Evolutionary conservation across 129 eudicot genomes (phyloP).

Genomic region (Rutidosis leptorrhynchoides): DNA sequence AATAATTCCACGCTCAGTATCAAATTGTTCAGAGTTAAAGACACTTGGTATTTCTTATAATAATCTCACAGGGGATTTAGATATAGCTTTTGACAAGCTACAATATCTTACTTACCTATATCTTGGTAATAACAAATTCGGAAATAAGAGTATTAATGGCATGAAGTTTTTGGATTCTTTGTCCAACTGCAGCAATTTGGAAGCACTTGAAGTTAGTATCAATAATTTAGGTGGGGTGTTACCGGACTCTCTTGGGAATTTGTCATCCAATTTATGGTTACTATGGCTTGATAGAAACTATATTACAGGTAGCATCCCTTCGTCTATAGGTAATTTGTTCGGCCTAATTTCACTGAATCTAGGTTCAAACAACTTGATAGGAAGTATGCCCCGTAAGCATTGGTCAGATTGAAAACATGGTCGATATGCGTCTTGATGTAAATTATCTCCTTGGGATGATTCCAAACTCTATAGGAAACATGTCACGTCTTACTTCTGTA

Average conservation of each 20-base stretch:
- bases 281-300: not conserved
- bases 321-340: conserved; percentile 11
- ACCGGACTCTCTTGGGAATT: conserved; percentile 18
- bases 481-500: not conserved
- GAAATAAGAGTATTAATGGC: conserved; percentile 17
- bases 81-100: conserved; percentile 15
- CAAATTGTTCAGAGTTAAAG: conserved; percentile 31
- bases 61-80: conserved; percentile 17
- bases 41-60: conserved; percentile 2
- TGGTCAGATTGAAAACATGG: conserved; percentile 5
- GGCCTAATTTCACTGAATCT: not conserved
- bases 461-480: conserved; percentile 26
- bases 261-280: conserved; percentile 1
- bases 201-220: not conserved
- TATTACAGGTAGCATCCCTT: conserved; percentile 8
- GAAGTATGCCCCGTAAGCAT: conserved; percentile 20
- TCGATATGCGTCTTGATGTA: not conserved
- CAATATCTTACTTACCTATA: not conserved
- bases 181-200: conserved; percentile 27
- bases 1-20: conserved; percentile 31
- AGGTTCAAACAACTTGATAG: not conserved
- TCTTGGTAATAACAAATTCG: conserved; percentile 20
- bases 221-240: conserved; percentile 23
- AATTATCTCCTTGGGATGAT: conserved; percentile 15
- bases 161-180: conserved; percentile 28